Percentiles rank a stretch among this genome's conserved stretches.
These are phyloP conservation scores for Aureobasidium melanogenum DNA, from an alignment of 2,329 filamentous ascomycete genomes.

Conservation along the genomic window DNA sequence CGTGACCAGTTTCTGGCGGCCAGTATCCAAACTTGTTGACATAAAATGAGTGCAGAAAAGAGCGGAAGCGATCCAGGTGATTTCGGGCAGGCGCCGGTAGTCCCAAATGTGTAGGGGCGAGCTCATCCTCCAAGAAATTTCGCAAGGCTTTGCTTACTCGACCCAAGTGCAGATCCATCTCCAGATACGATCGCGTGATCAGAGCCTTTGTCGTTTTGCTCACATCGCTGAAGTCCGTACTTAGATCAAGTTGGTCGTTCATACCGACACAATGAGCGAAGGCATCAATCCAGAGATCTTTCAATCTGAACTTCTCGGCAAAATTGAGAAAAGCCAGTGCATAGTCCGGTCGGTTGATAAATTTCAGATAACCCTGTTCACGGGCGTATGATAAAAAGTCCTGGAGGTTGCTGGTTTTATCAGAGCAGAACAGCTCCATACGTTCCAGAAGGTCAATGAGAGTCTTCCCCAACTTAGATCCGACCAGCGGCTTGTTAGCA, in stretches of 20 bases:
- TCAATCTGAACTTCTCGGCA: slow-evolving; percentile 56
- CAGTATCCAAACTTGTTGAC: slow-evolving; percentile 61
- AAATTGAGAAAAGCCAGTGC: slow-evolving; percentile 59
- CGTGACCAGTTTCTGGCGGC: slow-evolving; percentile 47
- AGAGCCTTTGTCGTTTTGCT: slow-evolving; percentile 53
- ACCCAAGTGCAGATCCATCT: slow-evolving; percentile 56
- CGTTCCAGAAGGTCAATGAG: slow-evolving; percentile 57
- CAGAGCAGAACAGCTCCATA: slow-evolving; percentile 38
- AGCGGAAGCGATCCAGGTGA: slow-evolving; percentile 65
- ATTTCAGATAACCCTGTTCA: slow-evolving; percentile 59
- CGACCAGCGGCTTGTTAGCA: slow-evolving; percentile 57
- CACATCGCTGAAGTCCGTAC: slow-evolving; percentile 47
- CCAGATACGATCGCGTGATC: slow-evolving; percentile 52
- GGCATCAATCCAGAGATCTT: slow-evolving; percentile 61
- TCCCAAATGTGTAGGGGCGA: slow-evolving; percentile 58
- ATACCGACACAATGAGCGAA: slow-evolving; percentile 75
- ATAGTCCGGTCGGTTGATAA: slow-evolving; percentile 57
- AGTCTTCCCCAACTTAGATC: slow-evolving; percentile 54
- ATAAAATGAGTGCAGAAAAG: slow-evolving; percentile 60
- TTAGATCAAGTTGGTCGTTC: slow-evolving; percentile 50
- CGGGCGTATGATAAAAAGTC: slow-evolving; percentile 48
- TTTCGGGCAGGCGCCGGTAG: slow-evolving; percentile 51
- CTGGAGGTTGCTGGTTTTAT: slow-evolving; percentile 15
- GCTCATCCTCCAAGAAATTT: slow-evolving; percentile 63
- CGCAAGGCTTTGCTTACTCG: slow-evolving; percentile 50